These are phyloP conservation scores for Leccinum longicurvipes DNA, from an alignment of 768 basidiomycete species.

Conservation along the genomic window DNA sequence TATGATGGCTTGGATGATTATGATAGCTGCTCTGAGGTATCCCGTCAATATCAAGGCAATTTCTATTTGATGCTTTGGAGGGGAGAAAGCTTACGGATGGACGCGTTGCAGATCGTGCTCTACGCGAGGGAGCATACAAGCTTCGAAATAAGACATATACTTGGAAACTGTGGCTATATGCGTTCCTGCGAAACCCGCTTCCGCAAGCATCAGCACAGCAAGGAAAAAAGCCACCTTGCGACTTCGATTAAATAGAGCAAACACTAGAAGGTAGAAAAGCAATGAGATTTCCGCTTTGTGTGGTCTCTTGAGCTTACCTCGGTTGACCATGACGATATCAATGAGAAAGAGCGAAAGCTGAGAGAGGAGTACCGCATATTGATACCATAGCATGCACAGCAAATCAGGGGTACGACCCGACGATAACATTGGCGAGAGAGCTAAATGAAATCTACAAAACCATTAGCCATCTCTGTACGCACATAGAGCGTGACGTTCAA, in stretches of 20 bases:
- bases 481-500: background rate
- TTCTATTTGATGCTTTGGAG: background rate
- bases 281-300: background rate
- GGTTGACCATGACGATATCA: conserved; percentile 21
- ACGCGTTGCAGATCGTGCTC: background rate
- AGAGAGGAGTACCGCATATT: background rate
- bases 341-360: conserved; percentile 16
- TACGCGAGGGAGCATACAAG: conserved; percentile 25
- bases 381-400: conserved; percentile 15
- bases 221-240: conserved; percentile 21
- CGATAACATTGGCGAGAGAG: conserved; percentile 4
- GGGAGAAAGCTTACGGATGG: conserved; percentile 16
- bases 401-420: conserved; percentile 7
- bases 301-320: conserved; percentile 18
- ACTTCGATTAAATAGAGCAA: conserved; percentile 35
- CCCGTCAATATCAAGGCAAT: background rate
- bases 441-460: conserved; percentile 9
- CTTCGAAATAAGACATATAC: conserved; percentile 1
- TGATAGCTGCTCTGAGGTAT: conserved; percentile 7
- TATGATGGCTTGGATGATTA: conserved; percentile 36
- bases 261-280: conserved; percentile 7
- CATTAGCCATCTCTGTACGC: background rate
- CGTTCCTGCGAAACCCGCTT: conserved; percentile 15
- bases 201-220: conserved; percentile 7
- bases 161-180: conserved; percentile 20